These are phyloP conservation scores for Calvatia gigantea DNA, from an alignment of 768 basidiomycete species.

Conservation along the genomic window DNA sequence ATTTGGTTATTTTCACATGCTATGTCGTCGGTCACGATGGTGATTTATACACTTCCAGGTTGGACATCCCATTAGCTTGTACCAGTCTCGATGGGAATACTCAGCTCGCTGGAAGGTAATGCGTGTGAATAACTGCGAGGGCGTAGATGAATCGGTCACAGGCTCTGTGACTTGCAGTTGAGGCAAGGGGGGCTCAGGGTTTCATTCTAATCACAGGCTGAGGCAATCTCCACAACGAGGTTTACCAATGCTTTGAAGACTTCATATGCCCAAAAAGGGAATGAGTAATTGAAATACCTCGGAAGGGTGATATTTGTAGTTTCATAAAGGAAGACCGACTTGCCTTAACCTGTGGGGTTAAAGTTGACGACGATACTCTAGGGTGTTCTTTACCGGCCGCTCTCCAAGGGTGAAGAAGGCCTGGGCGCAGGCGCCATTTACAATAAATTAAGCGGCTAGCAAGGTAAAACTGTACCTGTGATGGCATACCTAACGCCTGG, in stretches of 20 bases:
- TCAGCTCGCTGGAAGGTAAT: neutral
- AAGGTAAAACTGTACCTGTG: neutral
- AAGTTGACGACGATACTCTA: neutral
- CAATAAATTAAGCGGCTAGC: neutral
- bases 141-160: too few species aligned
- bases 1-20: neutral
- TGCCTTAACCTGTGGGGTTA: neutral
- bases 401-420: neutral
- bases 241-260: neutral
- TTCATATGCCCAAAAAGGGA: constrained; percentile 5
- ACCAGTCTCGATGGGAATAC: neutral
- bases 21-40: neutral
- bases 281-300: constrained; percentile 2
- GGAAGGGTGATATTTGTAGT: neutral
- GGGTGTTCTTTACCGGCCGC: neutral
- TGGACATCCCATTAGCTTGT: neutral
- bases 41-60: neutral
- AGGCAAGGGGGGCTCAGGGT: neutral
- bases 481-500: neutral
- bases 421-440: neutral
- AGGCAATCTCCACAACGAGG: neutral
- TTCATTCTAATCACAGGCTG: neutral
- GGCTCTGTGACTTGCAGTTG: neutral
- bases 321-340: neutral
- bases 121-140: neutral